Evolutionary conservation across 23 red algal species (phyloP).

Genomic region (Agarophyton chilense): DNA sequence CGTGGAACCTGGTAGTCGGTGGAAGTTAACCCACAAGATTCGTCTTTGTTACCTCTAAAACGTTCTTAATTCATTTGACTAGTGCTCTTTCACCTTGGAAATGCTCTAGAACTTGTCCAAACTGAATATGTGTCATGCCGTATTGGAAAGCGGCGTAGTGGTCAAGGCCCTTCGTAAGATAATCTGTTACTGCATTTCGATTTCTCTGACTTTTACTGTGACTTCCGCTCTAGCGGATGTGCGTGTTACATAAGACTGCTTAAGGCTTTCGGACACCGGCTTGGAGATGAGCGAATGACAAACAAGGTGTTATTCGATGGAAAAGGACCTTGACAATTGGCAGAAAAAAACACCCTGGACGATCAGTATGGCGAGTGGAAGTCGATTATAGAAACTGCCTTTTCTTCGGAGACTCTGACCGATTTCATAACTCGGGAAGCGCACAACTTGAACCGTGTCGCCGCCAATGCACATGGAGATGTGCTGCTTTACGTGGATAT

Average conservation of each 20-base stretch:
- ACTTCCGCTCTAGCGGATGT: background rate
- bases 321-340: background rate
- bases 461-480: background rate
- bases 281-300: background rate
- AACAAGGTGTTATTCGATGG: background rate
- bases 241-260: background rate
- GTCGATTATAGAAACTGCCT: background rate
- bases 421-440: background rate
- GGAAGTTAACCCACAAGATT: too few species aligned
- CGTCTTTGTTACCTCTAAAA: background rate
- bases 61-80: background rate
- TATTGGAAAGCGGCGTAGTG: background rate
- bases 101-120: background rate
- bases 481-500: background rate
- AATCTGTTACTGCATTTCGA: background rate
- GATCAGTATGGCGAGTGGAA: background rate
- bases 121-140: background rate
- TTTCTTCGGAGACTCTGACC: background rate
- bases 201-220: background rate
- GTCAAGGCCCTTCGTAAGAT: background rate
- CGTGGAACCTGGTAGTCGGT: background rate
- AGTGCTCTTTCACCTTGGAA: background rate
- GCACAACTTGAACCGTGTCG: background rate
- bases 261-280: background rate
- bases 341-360: background rate